Evolutionary conservation across 1,284 basidiomycete genomes (phyloP).

Genomic region (Ceratobasidium sp.): DNA sequence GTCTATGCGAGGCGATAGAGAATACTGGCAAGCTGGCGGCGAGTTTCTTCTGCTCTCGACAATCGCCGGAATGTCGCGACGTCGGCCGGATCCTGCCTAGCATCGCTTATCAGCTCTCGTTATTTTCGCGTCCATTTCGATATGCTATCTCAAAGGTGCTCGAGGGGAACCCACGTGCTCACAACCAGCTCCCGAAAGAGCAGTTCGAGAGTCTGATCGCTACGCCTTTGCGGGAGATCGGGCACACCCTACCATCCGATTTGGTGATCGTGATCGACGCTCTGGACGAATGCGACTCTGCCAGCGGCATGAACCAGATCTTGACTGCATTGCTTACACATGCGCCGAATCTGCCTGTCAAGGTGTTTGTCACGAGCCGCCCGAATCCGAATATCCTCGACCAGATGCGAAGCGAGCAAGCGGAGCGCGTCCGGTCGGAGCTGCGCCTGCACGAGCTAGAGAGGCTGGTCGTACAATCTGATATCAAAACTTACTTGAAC

Average conservation of each 20-base stretch:
- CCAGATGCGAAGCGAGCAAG: neutral
- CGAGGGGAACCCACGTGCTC: too few relatives aligned
- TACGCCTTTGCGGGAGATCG: neutral
- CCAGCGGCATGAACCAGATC: neutral
- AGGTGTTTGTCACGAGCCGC: constrained; percentile 3
- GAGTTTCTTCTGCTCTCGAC: constrained; percentile 16
- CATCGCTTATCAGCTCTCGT: neutral
- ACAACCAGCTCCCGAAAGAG: neutral
- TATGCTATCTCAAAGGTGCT: neutral
- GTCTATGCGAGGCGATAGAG: neutral
- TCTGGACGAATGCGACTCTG: constrained; percentile 7
- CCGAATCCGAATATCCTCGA: neutral
- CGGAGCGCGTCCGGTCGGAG: neutral
- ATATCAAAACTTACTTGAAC: constrained; percentile 3
- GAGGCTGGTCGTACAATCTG: neutral
- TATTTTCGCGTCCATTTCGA: neutral
- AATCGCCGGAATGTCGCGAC: neutral
- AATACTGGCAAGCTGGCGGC: neutral
- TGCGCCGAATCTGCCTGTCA: neutral
- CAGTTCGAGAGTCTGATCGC: constrained; percentile 7
- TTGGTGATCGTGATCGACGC: constrained; percentile 17
- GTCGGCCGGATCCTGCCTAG: neutral
- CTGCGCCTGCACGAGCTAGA: constrained; percentile 1
- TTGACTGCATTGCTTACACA: neutral
- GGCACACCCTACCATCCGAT: neutral